Evolutionary conservation across 2,329 filamentous ascomycete species (phyloP).

Genomic region (Botrytis deweyae): DNA sequence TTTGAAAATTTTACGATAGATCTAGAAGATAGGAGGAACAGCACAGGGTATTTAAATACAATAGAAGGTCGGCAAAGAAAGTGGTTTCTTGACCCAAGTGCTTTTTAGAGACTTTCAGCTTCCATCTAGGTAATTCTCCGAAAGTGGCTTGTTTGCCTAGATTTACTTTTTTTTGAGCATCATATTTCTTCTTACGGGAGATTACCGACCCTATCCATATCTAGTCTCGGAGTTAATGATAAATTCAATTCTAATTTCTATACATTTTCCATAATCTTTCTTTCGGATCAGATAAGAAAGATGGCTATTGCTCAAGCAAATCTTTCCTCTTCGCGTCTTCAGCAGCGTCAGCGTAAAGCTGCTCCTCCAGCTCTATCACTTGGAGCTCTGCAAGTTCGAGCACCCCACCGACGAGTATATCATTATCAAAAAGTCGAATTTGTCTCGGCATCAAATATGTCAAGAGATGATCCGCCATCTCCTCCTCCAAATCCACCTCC

Average conservation of each 20-base stretch:
- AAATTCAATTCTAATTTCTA: background rate
- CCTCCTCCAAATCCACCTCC: constrained; percentile 45
- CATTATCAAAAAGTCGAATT: background rate
- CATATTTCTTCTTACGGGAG: background rate
- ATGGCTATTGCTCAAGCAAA: constrained; percentile 15
- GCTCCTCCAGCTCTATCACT: background rate
- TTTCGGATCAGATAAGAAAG: background rate
- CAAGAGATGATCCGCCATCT: constrained; percentile 43
- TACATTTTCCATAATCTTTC: background rate
- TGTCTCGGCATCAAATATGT: constrained; percentile 31
- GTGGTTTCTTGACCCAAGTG: background rate
- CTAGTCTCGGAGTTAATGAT: background rate
- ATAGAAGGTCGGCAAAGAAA: background rate
- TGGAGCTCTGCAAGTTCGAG: background rate
- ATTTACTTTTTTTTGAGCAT: background rate
- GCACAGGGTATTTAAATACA: constrained; percentile 16
- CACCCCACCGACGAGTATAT: background rate
- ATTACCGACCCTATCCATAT: background rate
- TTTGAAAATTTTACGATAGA: background rate
- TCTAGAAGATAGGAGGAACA: constrained; percentile 3
- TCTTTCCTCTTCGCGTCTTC: background rate
- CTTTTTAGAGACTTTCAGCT: constrained; percentile 15
- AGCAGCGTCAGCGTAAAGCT: constrained; percentile 1
- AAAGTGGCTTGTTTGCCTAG: constrained; percentile 9
- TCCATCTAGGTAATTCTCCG: constrained; percentile 9